These are phyloP conservation scores for Papiliotrema flavescens DNA, from an alignment of 1,284 basidiomycete species.

Conservation along the genomic window DNA sequence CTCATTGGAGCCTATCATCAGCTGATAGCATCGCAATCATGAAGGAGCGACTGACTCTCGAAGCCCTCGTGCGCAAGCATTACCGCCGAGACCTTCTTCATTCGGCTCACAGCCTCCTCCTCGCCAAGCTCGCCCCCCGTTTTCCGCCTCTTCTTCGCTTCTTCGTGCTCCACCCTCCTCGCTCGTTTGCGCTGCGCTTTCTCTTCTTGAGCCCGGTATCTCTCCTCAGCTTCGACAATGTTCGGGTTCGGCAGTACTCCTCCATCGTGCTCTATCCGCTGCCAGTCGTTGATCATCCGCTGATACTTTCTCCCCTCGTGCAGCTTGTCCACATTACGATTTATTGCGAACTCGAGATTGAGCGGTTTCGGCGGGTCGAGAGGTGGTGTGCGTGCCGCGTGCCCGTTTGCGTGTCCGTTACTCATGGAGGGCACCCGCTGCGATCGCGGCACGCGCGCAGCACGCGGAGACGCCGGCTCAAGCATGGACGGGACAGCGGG, in stretches of 20 bases:
- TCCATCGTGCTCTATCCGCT: constrained; percentile 37
- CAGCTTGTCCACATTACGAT: constrained; percentile 34
- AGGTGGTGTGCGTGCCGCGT: constrained; percentile 9
- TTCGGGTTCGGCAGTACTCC: constrained; percentile 24
- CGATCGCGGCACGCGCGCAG: constrained; percentile 2
- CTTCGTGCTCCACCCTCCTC: constrained; percentile 18
- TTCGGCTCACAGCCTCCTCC: constrained; percentile 32
- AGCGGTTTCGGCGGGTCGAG: constrained; percentile 25
- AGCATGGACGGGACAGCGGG: constrained; percentile 40
- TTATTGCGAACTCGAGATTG: constrained; percentile 29
- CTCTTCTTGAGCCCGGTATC: constrained; percentile 17
- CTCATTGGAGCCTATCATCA: constrained; percentile 51
- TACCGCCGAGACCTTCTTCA: constrained; percentile 53
- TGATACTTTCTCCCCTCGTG: constrained; percentile 25
- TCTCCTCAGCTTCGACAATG: constrained; percentile 17
- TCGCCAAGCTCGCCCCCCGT: constrained; percentile 41
- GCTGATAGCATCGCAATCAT: background rate
- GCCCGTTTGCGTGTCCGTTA: background rate
- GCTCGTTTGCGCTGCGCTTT: constrained; percentile 13
- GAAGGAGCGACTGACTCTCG: constrained; percentile 60
- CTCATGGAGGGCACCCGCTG: background rate
- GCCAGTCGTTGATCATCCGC: constrained; percentile 37
- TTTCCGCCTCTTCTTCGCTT: constrained; percentile 21
- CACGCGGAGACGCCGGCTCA: background rate
- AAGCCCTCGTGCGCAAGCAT: constrained; percentile 83